Base-by-base conservation (phyloP, 2,329 filamentous ascomycete genomes). In the Penicillium sp. region DNA sequence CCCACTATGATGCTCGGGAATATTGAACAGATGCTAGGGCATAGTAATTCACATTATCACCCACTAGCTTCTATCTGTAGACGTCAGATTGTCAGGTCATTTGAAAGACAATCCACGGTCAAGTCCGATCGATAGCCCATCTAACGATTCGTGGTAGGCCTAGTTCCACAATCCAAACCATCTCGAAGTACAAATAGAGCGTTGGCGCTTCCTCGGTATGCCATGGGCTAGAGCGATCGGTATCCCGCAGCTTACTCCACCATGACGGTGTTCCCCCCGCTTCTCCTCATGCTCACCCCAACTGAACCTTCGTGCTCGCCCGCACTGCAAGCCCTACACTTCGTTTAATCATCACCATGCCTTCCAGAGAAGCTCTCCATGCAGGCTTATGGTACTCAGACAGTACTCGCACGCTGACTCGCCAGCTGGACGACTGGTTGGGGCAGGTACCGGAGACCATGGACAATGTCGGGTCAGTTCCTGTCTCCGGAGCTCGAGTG, bases 301-400 rank as follows among this genome's bases (percentile, higher is more conserved):
- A 29, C 23, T 31, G 31, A 39, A 39, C 37, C 37, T 48, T 40
- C 38, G 21, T 35, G 27, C 21, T 29, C 29, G 39, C 36, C 41
- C 42, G 39, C 32, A 25, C 17, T 25, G 34, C 18, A 19, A 25
- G 36, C 36, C 13, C 14, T 7, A 28, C 5, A 13, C 11, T 20
- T 38, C 32, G 15, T 23, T 7, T 15, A 14, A 27, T 13, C 10
- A 21, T 23, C 42, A 54, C 16, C 27, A 72, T 72, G 69, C 21
- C 61, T 35, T 51, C 64, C 36, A 60, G 83, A 58, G 64, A 72
- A 50, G 83, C 88, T 14, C 80, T 76, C 40, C 93, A 97, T 64
- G 89, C 91, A 15, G 86, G 87, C 26, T 84, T 81, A 13, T 98
- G 93, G 93, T 98, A 98, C 63, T 75, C 81, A 5, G 75, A 75